Conservation (phyloP, 805 yeast genomes). For the Saccharomycopsis synnaedendra region DNA sequence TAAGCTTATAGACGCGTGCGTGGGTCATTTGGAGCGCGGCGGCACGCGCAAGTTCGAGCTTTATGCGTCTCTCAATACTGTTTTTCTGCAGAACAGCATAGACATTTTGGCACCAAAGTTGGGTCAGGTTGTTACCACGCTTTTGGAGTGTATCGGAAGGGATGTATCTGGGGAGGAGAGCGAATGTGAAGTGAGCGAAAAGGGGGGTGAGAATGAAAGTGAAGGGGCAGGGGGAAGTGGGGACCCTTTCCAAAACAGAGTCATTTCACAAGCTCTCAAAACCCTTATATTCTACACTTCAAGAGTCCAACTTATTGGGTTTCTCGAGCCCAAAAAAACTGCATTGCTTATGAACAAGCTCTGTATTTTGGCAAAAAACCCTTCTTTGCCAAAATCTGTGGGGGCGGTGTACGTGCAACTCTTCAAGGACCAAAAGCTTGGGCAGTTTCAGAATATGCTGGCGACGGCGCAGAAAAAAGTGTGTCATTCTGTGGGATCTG, state of each 20-base stretch:
- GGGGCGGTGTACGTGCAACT: constrained; percentile 6
- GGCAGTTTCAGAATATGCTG: constrained; percentile 5
- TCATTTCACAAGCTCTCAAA: constrained; percentile 10
- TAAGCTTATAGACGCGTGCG: constrained; percentile 5
- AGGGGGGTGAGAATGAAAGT: background rate
- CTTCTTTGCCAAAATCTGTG: constrained; percentile 9
- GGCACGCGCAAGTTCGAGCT: constrained; percentile 13
- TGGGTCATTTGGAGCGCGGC: constrained; percentile 2
- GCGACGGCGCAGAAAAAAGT: background rate
- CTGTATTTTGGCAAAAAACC: background rate
- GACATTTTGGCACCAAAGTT: background rate
- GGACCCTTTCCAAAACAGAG: constrained; percentile 13
- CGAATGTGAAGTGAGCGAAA: background rate
- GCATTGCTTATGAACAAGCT: constrained; percentile 1
- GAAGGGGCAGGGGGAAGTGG: background rate
- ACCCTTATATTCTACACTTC: constrained; percentile 4
- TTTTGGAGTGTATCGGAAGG: constrained; percentile 1
- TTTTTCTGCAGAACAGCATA: background rate
- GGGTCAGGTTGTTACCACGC: background rate
- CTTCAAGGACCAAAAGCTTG: constrained; percentile 10
- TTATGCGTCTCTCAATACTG: constrained; percentile 11
- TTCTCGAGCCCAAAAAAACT: background rate
- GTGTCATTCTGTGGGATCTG: background rate
- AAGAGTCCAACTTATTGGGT: constrained; percentile 2
- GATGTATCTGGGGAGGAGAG: constrained; percentile 2